Conservation (phyloP, 2,329 filamentous ascomycete genomes). For the Teratosphaeria zuluensis region DNA sequence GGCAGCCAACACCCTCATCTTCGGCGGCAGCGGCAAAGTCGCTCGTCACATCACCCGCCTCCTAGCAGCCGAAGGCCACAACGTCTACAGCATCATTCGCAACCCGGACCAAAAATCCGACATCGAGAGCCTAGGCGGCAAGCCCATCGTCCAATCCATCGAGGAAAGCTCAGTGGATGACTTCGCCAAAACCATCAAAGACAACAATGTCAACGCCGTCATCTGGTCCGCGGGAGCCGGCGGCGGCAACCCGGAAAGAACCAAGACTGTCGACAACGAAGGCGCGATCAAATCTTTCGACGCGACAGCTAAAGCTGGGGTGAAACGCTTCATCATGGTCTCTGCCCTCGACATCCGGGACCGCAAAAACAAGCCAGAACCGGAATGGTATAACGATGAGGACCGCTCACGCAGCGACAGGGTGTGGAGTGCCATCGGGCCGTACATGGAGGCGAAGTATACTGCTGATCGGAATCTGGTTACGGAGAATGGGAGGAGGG, state of each 20-base stretch:
- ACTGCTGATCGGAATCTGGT: constrained; percentile 33
- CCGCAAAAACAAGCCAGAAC: constrained; percentile 27
- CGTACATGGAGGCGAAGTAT: constrained; percentile 35
- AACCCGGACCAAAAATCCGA: constrained; percentile 24
- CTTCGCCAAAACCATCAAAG: constrained; percentile 28
- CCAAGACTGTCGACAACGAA: constrained; percentile 52
- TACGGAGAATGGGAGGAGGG: constrained; percentile 28
- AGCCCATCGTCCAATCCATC: constrained; percentile 35
- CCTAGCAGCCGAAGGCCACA: constrained; percentile 18
- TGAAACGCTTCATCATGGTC: constrained; percentile 55
- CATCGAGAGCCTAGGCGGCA: constrained; percentile 33
- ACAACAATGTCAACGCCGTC: constrained; percentile 24
- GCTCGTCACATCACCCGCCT: constrained; percentile 26
- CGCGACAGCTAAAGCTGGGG: constrained; percentile 46
- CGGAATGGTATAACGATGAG: constrained; percentile 35
- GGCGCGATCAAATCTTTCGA: constrained; percentile 54
- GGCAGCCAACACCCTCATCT: constrained; percentile 21
- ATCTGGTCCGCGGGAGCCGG: constrained; percentile 26
- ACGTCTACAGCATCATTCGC: constrained; percentile 27
- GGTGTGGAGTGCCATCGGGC: constrained; percentile 31
- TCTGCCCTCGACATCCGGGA: constrained; percentile 51
- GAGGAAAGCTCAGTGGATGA: constrained; percentile 30
- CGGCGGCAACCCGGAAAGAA: constrained; percentile 41
- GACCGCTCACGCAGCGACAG: constrained; percentile 28
- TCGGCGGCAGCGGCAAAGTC: constrained; percentile 29